These are phyloP conservation scores for Loxodes magnus DNA, from an alignment of 73 alveolate species.

Conservation along the genomic window DNA sequence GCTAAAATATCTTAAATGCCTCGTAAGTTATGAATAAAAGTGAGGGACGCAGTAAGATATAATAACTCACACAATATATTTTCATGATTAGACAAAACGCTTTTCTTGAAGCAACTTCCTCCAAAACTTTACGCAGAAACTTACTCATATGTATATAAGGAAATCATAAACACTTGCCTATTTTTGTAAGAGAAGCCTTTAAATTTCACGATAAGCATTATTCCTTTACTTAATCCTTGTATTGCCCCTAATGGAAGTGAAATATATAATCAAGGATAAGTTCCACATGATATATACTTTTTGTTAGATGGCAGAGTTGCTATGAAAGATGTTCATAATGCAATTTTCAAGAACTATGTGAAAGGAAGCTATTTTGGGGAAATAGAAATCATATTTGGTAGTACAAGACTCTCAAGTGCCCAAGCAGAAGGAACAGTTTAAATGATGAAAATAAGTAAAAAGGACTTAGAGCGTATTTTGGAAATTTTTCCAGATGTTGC, in stretches of 20 bases:
- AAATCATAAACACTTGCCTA: slow-evolving; percentile 19
- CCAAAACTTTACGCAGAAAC: slow-evolving; percentile 20
- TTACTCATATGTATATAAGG: slow-evolving; percentile 27
- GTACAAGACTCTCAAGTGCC: too few species aligned
- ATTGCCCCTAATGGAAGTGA: slow-evolving; percentile 14
- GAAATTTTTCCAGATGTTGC: slow-evolving; percentile 23
- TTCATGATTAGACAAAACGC: slow-evolving; percentile 21
- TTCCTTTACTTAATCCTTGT: slow-evolving; percentile 34
- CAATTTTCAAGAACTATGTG: slow-evolving; percentile 36
- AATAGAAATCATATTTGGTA: slow-evolving; percentile 44
- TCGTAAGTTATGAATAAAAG: slow-evolving; percentile 13
- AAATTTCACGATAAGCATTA: slow-evolving; percentile 31
- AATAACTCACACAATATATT: slow-evolving; percentile 10
- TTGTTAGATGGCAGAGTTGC: slow-evolving; percentile 36
- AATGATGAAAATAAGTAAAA: too few species aligned
- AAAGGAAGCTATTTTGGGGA: slow-evolving; percentile 54
- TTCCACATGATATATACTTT: slow-evolving; percentile 39
- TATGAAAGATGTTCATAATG: slow-evolving; percentile 21
- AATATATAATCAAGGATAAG: slow-evolving; percentile 25
- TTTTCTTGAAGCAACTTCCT: slow-evolving; percentile 30
- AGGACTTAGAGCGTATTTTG: too few species aligned
- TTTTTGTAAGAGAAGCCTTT: slow-evolving; percentile 39
- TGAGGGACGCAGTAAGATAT: slow-evolving; percentile 22
- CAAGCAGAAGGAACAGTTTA: too few species aligned
- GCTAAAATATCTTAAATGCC: slow-evolving; percentile 22